Percentiles rank a stretch among this genome's conserved stretches.
Conservation (phyloP, 192 early-diverging fungal genomes). For the Phycomyces nitens region DNA sequence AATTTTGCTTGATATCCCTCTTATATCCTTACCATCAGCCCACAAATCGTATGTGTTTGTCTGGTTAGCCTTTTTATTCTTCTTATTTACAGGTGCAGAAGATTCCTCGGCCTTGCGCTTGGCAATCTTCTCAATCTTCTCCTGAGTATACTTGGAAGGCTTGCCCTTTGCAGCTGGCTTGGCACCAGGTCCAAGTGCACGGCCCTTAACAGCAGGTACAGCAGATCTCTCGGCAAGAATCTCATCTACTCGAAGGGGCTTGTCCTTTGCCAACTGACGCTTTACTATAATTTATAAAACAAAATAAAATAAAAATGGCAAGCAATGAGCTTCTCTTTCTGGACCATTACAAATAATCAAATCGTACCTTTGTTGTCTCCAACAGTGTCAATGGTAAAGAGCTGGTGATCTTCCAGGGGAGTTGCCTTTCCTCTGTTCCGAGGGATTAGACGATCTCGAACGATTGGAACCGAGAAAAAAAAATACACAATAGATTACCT, state of each 20-base stretch:
- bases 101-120: constrained; percentile 34
- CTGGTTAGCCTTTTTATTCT: constrained; percentile 20
- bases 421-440: constrained; percentile 48
- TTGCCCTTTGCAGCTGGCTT: constrained; percentile 30
- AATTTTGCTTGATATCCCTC: background rate
- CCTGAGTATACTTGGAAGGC: constrained; percentile 41
- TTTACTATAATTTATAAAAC: constrained; percentile 30
- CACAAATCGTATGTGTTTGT: constrained; percentile 61
- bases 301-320: constrained; percentile 1
- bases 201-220: constrained; percentile 48
- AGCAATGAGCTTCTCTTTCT: background rate
- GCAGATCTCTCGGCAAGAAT: constrained; percentile 75
- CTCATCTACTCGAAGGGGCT: constrained; percentile 74
- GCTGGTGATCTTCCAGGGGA: constrained; percentile 40
- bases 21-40: constrained; percentile 39
- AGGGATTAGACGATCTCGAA: constrained; percentile 1
- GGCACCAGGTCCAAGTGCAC: constrained; percentile 3
- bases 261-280: constrained; percentile 44
- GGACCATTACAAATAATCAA: background rate
- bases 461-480: too few relatives aligned
- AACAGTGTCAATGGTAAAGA: constrained; percentile 68
- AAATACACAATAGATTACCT: constrained; percentile 48
- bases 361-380: constrained; percentile 56
- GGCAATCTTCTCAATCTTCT: constrained; percentile 40
- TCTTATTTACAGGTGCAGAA: constrained; percentile 19